Evolutionary conservation across 1,139 yeast species (phyloP), one percentile per base, ranked within the genome.

Genomic region (Yamadazyma friedrichii): DNA sequence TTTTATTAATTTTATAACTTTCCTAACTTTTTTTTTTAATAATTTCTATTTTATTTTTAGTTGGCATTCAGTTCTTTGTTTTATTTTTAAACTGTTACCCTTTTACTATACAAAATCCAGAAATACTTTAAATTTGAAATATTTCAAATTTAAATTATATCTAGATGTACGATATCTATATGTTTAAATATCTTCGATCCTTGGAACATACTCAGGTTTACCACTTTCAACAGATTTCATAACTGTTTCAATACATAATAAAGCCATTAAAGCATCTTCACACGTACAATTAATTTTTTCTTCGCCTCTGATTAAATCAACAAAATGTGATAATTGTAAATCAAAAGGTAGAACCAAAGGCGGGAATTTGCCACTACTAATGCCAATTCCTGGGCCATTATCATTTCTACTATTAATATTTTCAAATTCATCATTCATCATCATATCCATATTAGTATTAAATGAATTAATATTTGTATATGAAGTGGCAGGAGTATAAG

Each of bases 211-310:
- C 41, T 64, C 71, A 2, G 75, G 74, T 41, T 53, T 36, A 0
- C 71, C 74, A 6, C 67, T 56, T 25, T 59, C 61, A 36, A 69
- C 61, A 6, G 70, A 64, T 36, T 58, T 54, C 40, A 62, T 42
- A 3, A 70, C 74, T 1, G 74, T 71, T 41, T 70, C 71, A 20
- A 70, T 65, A 45, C 72, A 65, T 38, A 69, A 56, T 36, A 70
- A 54, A 0, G 74, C 71, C 36, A 61, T 55, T 43, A 68, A 57
- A 4, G 74, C 76, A 50, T 69, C 75, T 35, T 62, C 65, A 2
- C 73, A 73, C 1, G 68, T 52, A 46, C 76, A 70, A 40, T 62
- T 65, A 15, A 49, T 60, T 1, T 52, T 43, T 43, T 69, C 74
- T 1, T 41, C 40, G 5, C 71, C 73, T 6, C 50, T 58, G 24